Evolutionary conservation across 768 basidiomycete species (phyloP), one percentile per base, ranked within the genome.

Genomic region (Suillus weaverae): DNA sequence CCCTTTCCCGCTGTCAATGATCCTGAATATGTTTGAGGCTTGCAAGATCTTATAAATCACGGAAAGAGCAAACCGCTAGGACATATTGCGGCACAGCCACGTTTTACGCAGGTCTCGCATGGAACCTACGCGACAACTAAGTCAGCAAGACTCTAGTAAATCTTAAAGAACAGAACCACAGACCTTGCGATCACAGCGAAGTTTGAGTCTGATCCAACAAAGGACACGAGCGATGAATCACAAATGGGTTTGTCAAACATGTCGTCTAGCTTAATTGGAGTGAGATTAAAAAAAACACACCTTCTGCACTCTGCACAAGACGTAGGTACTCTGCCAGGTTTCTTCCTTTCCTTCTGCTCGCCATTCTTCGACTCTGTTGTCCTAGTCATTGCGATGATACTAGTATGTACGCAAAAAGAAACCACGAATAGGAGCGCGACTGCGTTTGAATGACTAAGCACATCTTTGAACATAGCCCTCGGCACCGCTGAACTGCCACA

Each of bases 61-160:
- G 41, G 46, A 59, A 51, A 13, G 64, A 39, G 39, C 69, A 33
- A 68, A 88, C 91, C 91, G 63, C 88, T 85, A n/a, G 91, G 91
- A 76, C 91, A 93, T 63, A 92, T 89, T 20, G 85, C 79, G 30
- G 85, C 86, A 70, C 90, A 92, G 39, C 91, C 91, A 70, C 90
- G 81, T 64, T 88, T 88, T 30, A 85, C 84, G 71, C 91, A 93
- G 73, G 86, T 91, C 75, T 89, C 88, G 76, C 91, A 93, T 13
- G 91, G 91, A 39, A 91, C 82, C 89, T 92, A 69, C 32, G 55
- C 56, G 44, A 14, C 41, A 18, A 20, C 5, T 36, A 43, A 62
- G 60, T 62, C 60, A 33, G 65, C 72, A 50, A 18, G 35, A 14
- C 20, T 44, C 39, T 2, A 9, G 35, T 33, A 18, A 30, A 30